Evolutionary conservation across 768 basidiomycete species (phyloP), one percentile per base, ranked within the genome.

Genomic region (Hemileccinum rubropunctum): DNA sequence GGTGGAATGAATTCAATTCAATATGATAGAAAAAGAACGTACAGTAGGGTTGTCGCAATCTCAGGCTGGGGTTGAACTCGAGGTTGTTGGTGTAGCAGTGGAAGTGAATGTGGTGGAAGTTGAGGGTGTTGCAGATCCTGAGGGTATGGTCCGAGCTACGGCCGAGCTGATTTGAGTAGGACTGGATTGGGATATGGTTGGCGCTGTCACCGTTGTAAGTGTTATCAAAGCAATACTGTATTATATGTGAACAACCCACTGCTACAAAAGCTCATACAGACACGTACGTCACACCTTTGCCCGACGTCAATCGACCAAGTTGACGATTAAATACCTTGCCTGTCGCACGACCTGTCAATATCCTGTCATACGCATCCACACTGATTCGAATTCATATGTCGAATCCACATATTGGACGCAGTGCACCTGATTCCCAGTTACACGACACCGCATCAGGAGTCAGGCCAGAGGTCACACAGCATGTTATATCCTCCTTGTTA

Each of bases 291-390:
- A 9, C 4, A 26, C 17, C 17, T 38, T 17, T 13, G 20, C 17
- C 20, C 5, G 17, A 13, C 17, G 13, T 58, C 50, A 64, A 17
- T 73, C 68, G 6, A 84, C 65, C 52, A n/a, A n/a, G n/a, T 74
- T 79, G 20, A 89, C 75, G 3, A 88, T 73, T n/a, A n/a, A n/a
- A n/a, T 3, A 90, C 75, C 61, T 88, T 88, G 0, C 88, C 88
- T 4, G 72, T 77, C 1, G 83, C 80, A 17, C 78, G 71, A 5
- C 71, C 65, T 1, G 78, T 75, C 75, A 82, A 70, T 8, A 85
- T 60, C 44, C 75, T 71, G 12, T 84, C 82, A 58, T 85, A 91
- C 0, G 86, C 88, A 49, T 78, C 68, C 45, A 78, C 2, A 65
- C 79, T 6, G 86, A 80, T 32, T 78, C 73, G 43, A 87, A 86